Base-by-base conservation (phyloP, 139 green algal species). In the Chlorella vulgaris region DNA sequence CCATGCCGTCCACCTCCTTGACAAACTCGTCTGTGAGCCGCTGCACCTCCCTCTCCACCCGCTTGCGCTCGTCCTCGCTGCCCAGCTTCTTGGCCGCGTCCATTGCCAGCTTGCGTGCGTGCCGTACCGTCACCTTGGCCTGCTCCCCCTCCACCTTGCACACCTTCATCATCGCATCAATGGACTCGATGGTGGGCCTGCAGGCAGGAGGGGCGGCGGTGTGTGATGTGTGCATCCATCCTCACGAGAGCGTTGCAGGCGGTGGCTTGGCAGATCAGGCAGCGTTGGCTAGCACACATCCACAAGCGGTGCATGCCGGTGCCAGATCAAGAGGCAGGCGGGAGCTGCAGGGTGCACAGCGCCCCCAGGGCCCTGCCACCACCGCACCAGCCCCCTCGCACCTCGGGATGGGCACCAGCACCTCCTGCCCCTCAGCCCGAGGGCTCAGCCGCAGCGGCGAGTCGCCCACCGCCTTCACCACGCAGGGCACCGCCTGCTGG, bases 371-470 rank as follows among this genome's bases (percentile, higher is more conserved):
- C 51, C 15, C 1, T 0, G 31, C 51, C 40, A 40, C 33, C 15
- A n/a, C 36, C 39, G 39, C 33, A 10, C 21, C 61, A 42, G 6
- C 7, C 22, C 24, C 47, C 35, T 5, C 35, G 22, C 70, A 83
- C 81, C 74, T 76, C 1, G 91, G 89, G n/a, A 93, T 61, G 8
- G 86, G 86, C 7, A 93, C 85, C 22, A 93, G 35, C 18, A 93
- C 58, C 51, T 92, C 88, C 47, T 87, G 70, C 13, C 89, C 88
- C 35, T 91, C 81, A 19, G 60, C 40, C 31, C 74, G 40, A 1
- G 89, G 86, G 43, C 85, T 90, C 22, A 96, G 84, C 22, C 74
- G 66, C 66, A 97, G 83, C 5, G 94, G 87, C 0, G 89, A 94
- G 3, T 90, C 75, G 2, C 55, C 40, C 40, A 97, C 93, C 33